These are phyloP conservation scores for Dothistroma pini DNA, from an alignment of 2,329 filamentous ascomycete genomes.

Conservation along the genomic window DNA sequence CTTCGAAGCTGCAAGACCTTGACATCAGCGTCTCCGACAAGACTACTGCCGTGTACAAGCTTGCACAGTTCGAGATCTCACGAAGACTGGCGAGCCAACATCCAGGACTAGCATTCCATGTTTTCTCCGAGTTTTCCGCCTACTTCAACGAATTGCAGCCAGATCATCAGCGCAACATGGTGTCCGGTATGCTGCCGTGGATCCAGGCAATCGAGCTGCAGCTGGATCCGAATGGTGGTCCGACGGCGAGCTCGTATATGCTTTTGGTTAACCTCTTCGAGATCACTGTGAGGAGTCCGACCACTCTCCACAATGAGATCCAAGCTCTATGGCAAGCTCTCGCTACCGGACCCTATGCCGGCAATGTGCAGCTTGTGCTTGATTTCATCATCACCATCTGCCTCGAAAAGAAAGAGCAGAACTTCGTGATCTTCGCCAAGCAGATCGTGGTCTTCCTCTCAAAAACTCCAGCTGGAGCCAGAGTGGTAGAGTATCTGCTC, in stretches of 20 bases:
- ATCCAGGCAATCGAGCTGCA: slow-evolving; percentile 91
- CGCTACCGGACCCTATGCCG: slow-evolving; percentile 84
- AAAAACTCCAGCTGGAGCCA: slow-evolving; percentile 76
- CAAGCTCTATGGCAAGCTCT: slow-evolving; percentile 97
- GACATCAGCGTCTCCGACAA: slow-evolving; percentile 99
- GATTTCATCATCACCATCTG: slow-evolving; percentile 97
- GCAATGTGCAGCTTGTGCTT: slow-evolving; percentile 89
- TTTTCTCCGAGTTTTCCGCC: slow-evolving; percentile 92
- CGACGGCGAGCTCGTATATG: slow-evolving; percentile 89
- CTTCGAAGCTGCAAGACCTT: slow-evolving; percentile 91
- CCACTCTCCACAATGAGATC: slow-evolving; percentile 88
- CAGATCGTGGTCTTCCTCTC: slow-evolving; percentile 97
- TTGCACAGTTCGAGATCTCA: slow-evolving; percentile 95
- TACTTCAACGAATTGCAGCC: slow-evolving; percentile 87
- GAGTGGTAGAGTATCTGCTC: slow-evolving; percentile 90
- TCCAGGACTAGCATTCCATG: slow-evolving; percentile 81
- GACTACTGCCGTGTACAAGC: slow-evolving; percentile 95
- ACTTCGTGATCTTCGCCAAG: slow-evolving; percentile 97
- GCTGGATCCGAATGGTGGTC: slow-evolving; percentile 84
- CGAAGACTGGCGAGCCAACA: slow-evolving; percentile 85
- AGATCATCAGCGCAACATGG: slow-evolving; percentile 84
- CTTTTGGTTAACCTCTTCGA: slow-evolving; percentile 91
- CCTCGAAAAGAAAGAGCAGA: slow-evolving; percentile 89
- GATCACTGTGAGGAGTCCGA: slow-evolving; percentile 90
- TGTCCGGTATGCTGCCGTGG: slow-evolving; percentile 93